Conservation (phyloP, 208 protist species). For the Entamoeba histolytica region DNA sequence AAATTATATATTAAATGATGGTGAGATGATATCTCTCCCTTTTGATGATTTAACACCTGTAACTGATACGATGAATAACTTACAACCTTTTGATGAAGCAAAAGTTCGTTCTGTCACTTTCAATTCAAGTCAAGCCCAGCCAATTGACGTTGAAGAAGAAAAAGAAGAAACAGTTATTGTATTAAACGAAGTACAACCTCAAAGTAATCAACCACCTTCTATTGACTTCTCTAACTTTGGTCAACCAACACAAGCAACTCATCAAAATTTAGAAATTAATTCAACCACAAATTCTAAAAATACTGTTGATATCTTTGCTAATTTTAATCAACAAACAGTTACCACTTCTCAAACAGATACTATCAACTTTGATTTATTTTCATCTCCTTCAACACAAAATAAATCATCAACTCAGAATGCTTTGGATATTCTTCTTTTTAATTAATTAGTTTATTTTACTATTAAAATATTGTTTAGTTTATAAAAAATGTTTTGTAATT, state of each 20-base stretch:
- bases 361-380: background rate
- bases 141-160: background rate
- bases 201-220: background rate
- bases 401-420: background rate
- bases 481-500: background rate
- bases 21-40: background rate
- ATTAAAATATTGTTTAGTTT: background rate
- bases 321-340: background rate
- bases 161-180: background rate
- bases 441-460: background rate
- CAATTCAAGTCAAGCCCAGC: background rate
- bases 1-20: background rate
- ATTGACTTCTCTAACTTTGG: background rate
- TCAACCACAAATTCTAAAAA: too few relatives aligned
- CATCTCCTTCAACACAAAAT: background rate
- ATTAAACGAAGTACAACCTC: background rate
- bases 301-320: background rate
- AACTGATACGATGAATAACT: background rate
- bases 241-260: background rate
- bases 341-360: background rate
- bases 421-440: background rate
- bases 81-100: background rate
- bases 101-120: background rate
- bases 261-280: background rate
- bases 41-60: background rate